phyloP scores from a whole-genome alignment of 805 yeast species.

The Sugiyamaella chiloensis region DNA sequence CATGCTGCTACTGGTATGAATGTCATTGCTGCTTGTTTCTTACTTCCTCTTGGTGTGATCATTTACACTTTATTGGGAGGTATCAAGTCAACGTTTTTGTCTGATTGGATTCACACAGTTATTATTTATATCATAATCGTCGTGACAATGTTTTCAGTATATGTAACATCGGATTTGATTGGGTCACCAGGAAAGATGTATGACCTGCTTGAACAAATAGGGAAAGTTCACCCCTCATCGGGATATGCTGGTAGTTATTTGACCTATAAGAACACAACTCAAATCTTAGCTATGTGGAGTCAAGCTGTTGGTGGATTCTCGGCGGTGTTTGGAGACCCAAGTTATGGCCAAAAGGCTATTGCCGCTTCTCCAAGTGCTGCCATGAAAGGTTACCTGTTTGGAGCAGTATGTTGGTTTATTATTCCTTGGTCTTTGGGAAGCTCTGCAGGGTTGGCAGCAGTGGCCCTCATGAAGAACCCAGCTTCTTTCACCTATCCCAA shows the following conservation, averaged over 20 bases:
- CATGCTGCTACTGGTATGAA: constrained; percentile 77
- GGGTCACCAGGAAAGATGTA: constrained; percentile 83
- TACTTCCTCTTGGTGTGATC: constrained; percentile 77
- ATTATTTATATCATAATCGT: constrained; percentile 73
- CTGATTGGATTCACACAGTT: constrained; percentile 78
- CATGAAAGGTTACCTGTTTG: constrained; percentile 79
- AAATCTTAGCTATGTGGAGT: constrained; percentile 53
- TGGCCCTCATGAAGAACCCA: constrained; percentile 65
- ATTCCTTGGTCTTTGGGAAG: constrained; percentile 81
- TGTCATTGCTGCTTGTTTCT: constrained; percentile 74
- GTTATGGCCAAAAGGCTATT: constrained; percentile 85
- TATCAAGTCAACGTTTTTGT: constrained; percentile 72
- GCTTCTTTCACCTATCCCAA: constrained; percentile 78
- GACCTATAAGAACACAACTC: constrained; percentile 38
- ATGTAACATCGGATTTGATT: constrained; percentile 58
- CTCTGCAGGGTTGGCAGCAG: constrained; percentile 80
- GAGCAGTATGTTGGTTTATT: constrained; percentile 88
- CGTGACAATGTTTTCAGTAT: constrained; percentile 75
- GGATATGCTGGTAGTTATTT: constrained; percentile 85
- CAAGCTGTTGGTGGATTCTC: constrained; percentile 83
- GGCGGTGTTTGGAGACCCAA: constrained; percentile 81
- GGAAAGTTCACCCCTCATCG: constrained; percentile 55
- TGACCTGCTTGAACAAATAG: constrained; percentile 60
- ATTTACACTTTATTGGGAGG: constrained; percentile 77
- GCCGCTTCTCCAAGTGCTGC: constrained; percentile 80